Conservation (phyloP, 2,329 filamentous ascomycete genomes). For the Amphichorda felina region DNA sequence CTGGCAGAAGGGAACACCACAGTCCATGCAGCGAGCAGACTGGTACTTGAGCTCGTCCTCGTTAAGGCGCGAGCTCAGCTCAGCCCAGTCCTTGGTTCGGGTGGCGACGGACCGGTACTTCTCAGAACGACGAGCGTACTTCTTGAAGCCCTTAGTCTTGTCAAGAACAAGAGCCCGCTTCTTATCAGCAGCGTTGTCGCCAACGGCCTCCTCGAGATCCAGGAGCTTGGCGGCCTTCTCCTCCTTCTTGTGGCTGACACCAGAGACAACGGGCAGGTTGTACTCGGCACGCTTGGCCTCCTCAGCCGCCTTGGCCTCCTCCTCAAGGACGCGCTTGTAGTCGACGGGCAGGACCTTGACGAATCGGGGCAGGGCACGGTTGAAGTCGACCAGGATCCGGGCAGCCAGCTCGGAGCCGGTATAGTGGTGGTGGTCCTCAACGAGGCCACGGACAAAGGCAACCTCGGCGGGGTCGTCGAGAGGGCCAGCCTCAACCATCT, state of each 20-base stretch:
- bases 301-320: slow-evolving; percentile 76
- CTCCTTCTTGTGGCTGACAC: slow-evolving; percentile 49
- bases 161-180: slow-evolving; percentile 89
- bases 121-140: slow-evolving; percentile 84
- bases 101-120: slow-evolving; percentile 83
- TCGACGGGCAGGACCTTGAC: slow-evolving; percentile 89
- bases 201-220: slow-evolving; percentile 87
- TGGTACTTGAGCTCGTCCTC: slow-evolving; percentile 97
- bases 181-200: slow-evolving; percentile 76
- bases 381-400: slow-evolving; percentile 91
- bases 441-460: slow-evolving; percentile 77
- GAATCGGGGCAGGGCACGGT: slow-evolving; percentile 77
- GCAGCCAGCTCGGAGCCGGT: slow-evolving; percentile 92
- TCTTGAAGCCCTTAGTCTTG: slow-evolving; percentile 97
- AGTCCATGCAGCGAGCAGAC: slow-evolving; percentile 96
- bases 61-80: slow-evolving; percentile 75
- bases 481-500: slow-evolving; percentile 87
- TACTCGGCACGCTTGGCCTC: slow-evolving; percentile 78
- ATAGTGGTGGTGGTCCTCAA: slow-evolving; percentile 97
- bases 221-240: slow-evolving; percentile 58
- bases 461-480: slow-evolving; percentile 82
- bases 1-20: slow-evolving; percentile 95
- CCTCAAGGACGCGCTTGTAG: slow-evolving; percentile 85
- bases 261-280: slow-evolving; percentile 64
- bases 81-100: slow-evolving; percentile 84